Evolutionary conservation across 176 grass and related monocot genomes (phyloP), one percentile per base, ranked within the genome.

Genomic region (Dactylis glomerata): DNA sequence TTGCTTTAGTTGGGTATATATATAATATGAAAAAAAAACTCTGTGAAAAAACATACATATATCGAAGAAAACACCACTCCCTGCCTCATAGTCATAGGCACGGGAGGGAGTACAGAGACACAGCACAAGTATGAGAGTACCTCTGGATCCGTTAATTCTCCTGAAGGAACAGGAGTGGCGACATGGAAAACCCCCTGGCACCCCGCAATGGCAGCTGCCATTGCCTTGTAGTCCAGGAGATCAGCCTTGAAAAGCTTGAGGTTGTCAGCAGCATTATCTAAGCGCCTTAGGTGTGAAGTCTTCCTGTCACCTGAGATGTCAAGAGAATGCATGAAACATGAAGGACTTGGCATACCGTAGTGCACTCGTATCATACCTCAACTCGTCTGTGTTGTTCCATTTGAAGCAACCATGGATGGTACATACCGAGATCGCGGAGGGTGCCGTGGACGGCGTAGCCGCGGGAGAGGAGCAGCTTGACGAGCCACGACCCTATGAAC

Each of bases 111-210:
- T 36, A 36, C 34, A 36, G 3, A 36, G 34, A 36, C 34, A 36
- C 34, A 36, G 34, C 34, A 36, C 34, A 36, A 41, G 44, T 13
- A 41, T 40, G 36, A 2, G 12, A 24, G 11, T 42, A 26, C 91
- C 85, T 90, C 78, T 56, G 88, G 88, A 80, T 93, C 70, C 0
- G 65, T 56, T 0, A 61, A 0, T 1, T 70, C 71, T n/a, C 32
- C 70, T 5, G 82, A 31, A 69, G 85, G 88, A 42, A 90, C 91
- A 9, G 91, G 91, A 69, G 81, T 88, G 0, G 91, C 91, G 23
- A 93, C 82, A 80, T 93, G 91, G n/a, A 93, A 87, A 32, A 93
- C 88, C 22, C 91, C 88, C 6, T 88, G 78, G 41, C 91, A 93
- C 30, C 88, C 85, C 2, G 20, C 82, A 9, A 83, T 7, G n/a